Base-by-base conservation (phyloP, 148 eudicot genomes). In the Rhododendron simsii region DNA sequence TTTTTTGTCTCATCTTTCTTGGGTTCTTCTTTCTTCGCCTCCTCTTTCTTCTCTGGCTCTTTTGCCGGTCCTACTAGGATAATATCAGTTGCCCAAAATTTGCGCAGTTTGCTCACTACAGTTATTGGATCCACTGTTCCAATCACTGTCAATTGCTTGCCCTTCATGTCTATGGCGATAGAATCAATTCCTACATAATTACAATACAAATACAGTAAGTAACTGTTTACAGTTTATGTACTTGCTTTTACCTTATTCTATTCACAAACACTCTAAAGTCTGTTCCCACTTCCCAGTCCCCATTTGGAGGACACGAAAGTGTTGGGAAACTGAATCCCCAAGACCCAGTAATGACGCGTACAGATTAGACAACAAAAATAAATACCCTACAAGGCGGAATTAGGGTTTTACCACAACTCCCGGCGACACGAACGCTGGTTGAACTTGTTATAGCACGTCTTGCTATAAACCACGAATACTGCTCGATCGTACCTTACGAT, bases 71-170 rank as follows among this genome's bases (percentile, higher is more conserved):
- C 95, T 14, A 93, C 93, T 3, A 88, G 82, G 59, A 91, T 47
- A 20, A 93, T 88, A n/a, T 90, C 84, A 3, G 91, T 73, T 15
- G 87, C 84, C 96, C 94, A 92, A 57, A 81, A 81, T 83, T 90
- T 92, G 79, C 92, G 90, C 86, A 93, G 44, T 69, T 90, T 93
- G 89, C 92, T 84, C n/a, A 89, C 93, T 4, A 89, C 89, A 7
- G 59, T 84, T 5, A 92, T 90, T 7, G 96, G 96, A 87, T 93
- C 96, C 16, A 90, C 94, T 0, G 88, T 88, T 84, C 96, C 96
- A 20, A 89, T 48, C 13, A 93, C 86, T 0, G 93, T 93, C 81
- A 93, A n/a, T 75, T 81, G 88, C 83, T 91, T 91, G 2, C 81
- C 91, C 76, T 92, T 90, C 90, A 90, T 63, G 83, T 92, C 92